Evolutionary conservation across 768 basidiomycete species (phyloP), one percentile per base, ranked within the genome.

Genomic region (Lactarius pseudohatsudake): DNA sequence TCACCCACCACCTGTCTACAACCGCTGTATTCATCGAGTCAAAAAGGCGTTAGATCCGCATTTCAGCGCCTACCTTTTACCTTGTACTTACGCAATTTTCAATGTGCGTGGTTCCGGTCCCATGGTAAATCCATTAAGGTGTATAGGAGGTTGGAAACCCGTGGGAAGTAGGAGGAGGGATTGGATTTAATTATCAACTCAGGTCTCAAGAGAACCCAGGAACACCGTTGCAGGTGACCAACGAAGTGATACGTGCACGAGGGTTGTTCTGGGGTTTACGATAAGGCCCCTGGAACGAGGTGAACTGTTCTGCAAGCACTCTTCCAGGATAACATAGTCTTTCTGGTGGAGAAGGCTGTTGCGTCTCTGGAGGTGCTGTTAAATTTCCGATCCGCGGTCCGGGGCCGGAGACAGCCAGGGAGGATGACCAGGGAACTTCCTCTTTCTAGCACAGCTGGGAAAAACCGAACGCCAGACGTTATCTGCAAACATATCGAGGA

Each of bases 1-100:
- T 72, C 22, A 53, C 50, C 50, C 50, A 26, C 50, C 59, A 65
- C 68, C 64, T 69, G 69, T 65, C 69, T 63, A 55, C 53, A 45
- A 38, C 66, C 69, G 65, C 66, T 66, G 41, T 60, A 57, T 66
- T 47, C 63, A 61, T 32, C 59, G 58, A 54, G 53, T 54, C 28
- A 55, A 64, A 66, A 62, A 30, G 43, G 59, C 66, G 53, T 53
- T 65, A 43, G 53, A 57, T 32, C 54, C 38, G 41, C 26, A 4
- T 32, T 22, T 53, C 18, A 11, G 50, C 45, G 15, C 59, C 62
- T 40, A 16, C 6, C 28, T 18, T 16, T 40, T 40, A 32, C 59
- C 59, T 60, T 38, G 40, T 60, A 60, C 59, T 28, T 40, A 18
- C 26, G 50, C 50, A 26, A 50, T n/a, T 26, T 22, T 11, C 47